Conservation (phyloP, 495 filamentous ascomycete species). For the Hypomontagnella monticulosa region DNA sequence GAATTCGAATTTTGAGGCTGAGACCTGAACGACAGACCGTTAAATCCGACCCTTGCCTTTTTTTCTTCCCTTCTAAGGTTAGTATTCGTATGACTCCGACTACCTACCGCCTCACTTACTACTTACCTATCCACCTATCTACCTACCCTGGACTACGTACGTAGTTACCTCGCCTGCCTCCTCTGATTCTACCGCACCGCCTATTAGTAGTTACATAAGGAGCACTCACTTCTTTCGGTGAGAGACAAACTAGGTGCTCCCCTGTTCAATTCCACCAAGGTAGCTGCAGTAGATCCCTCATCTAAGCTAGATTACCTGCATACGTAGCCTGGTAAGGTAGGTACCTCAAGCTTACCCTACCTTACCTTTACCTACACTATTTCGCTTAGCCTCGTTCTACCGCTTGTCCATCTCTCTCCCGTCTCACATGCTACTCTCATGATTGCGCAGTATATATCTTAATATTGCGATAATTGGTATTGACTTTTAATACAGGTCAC, state of each 20-base stretch:
- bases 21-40: conserved; percentile 6
- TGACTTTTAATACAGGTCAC: background rate
- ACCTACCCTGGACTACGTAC: too few species aligned
- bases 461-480: conserved; percentile 1
- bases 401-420: background rate
- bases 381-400: background rate
- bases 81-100: background rate
- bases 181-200: too few species aligned
- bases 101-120: background rate
- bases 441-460: background rate
- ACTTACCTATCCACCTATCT: background rate
- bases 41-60: conserved; percentile 8
- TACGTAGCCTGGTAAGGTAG: too few species aligned
- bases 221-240: too few species aligned
- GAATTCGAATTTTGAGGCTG: conserved; percentile 7
- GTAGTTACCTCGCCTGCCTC: too few species aligned
- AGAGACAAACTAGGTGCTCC: too few species aligned
- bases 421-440: background rate
- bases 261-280: too few species aligned
- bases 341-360: too few species aligned
- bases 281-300: too few species aligned
- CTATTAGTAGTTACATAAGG: too few species aligned
- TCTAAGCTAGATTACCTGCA: too few species aligned
- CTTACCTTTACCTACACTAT: too few species aligned
- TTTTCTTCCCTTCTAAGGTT: background rate